phyloP scores from a whole-genome alignment of 176 grass and related monocot species.

The Cenchrus fungigraminus region DNA sequence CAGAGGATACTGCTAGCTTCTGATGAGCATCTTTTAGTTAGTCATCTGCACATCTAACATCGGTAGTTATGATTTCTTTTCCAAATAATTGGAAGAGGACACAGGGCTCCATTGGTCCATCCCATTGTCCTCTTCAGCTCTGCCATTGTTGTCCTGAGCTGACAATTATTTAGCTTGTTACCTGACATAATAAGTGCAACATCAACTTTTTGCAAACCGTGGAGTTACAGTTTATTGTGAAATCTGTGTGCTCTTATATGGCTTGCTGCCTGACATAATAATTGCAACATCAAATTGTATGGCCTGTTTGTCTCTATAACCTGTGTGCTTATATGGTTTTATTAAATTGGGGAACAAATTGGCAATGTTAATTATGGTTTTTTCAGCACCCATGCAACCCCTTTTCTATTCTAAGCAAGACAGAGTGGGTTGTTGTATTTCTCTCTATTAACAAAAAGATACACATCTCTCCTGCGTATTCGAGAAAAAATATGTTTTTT shows the following conservation, averaged over 20 bases:
- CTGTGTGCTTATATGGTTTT: neutral
- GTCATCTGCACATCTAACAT: neutral
- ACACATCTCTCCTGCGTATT: no score
- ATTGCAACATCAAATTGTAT: no score
- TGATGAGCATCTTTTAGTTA: neutral
- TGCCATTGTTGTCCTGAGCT: neutral
- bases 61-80: neutral
- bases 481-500: neutral
- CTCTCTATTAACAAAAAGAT: no score
- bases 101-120: neutral
- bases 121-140: neutral
- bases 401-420: no score
- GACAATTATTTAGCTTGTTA: neutral
- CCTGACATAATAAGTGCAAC: conserved; percentile 13
- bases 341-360: neutral
- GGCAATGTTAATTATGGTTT: neutral
- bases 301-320: neutral
- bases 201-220: neutral
- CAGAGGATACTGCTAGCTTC: neutral
- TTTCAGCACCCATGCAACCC: neutral
- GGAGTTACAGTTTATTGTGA: neutral
- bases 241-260: no score
- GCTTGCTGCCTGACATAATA: no score
- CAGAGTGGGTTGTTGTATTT: no score
- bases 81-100: conserved; percentile 1